These are phyloP conservation scores for Verticillium alfalfae DNA, from an alignment of 2,329 filamentous ascomycete genomes.

Conservation along the genomic window DNA sequence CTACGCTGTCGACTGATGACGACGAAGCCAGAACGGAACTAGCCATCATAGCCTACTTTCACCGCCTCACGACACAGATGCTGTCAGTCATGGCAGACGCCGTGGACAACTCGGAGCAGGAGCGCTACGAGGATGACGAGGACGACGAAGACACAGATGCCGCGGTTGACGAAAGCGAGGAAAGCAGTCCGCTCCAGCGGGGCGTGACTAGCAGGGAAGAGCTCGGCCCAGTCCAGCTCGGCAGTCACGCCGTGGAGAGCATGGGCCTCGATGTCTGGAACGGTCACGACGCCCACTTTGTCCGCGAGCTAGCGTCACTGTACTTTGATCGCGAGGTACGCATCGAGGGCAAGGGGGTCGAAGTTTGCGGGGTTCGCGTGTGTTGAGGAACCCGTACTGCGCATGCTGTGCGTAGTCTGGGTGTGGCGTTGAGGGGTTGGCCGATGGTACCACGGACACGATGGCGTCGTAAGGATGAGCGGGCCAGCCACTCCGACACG, in stretches of 20 bases:
- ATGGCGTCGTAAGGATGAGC: not conserved
- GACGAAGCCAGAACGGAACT: constrained; percentile 55
- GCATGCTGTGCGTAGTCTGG: not conserved
- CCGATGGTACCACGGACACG: not conserved
- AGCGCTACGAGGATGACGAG: constrained; percentile 27
- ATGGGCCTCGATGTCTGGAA: constrained; percentile 82
- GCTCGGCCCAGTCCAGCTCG: constrained; percentile 46
- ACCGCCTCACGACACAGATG: constrained; percentile 64
- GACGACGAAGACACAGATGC: constrained; percentile 20
- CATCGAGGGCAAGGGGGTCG: constrained; percentile 63
- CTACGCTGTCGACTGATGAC: constrained; percentile 16
- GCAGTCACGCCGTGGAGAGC: constrained; percentile 57
- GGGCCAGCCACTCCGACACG: not conserved
- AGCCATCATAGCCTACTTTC: constrained; percentile 75
- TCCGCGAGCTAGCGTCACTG: constrained; percentile 52
- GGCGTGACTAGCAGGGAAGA: constrained; percentile 16
- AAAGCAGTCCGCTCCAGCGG: constrained; percentile 17
- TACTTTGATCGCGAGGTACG: constrained; percentile 63
- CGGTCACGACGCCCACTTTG: constrained; percentile 61
- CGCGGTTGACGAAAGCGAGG: constrained; percentile 28
- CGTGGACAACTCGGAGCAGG: constrained; percentile 42
- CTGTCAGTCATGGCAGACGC: constrained; percentile 58
- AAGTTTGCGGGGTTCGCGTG: constrained; percentile 68
- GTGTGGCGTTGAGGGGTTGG: not conserved
- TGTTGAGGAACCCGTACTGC: constrained; percentile 35